Evolutionary conservation across 306 rosid species (phyloP).

Genomic region (Benincasa hispida): DNA sequence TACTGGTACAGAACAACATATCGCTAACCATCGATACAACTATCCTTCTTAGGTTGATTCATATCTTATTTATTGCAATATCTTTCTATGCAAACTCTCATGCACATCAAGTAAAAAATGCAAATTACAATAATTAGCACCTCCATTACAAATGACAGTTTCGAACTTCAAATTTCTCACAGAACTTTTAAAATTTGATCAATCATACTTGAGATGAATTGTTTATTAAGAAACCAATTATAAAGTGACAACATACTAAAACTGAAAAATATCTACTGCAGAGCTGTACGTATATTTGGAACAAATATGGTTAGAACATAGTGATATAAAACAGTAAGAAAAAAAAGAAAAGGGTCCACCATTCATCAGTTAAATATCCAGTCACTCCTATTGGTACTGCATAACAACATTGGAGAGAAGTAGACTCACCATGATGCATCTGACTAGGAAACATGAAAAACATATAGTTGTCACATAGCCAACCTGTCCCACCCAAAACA

Average conservation of each 20-base stretch:
- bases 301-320: background rate
- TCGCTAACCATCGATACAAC: background rate
- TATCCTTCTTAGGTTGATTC: background rate
- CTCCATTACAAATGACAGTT: background rate
- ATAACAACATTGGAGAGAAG: background rate
- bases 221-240: background rate
- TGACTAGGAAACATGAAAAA: constrained; percentile 82
- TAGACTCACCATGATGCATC: constrained; percentile 83
- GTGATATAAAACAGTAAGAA: background rate
- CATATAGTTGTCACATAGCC: constrained; percentile 98
- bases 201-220: too few species aligned
- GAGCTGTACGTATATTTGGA: background rate
- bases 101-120: background rate
- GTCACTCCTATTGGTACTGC: background rate
- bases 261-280: background rate
- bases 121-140: background rate
- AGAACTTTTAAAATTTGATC: background rate
- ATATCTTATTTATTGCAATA: background rate
- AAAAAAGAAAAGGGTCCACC: background rate
- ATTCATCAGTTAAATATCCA: background rate
- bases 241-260: background rate
- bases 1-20: background rate
- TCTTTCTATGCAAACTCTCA: background rate
- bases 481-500: constrained; percentile 45
- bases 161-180: background rate